Base-by-base conservation (phyloP, 2,329 filamentous ascomycete species). In the Alternaria consortialis region DNA sequence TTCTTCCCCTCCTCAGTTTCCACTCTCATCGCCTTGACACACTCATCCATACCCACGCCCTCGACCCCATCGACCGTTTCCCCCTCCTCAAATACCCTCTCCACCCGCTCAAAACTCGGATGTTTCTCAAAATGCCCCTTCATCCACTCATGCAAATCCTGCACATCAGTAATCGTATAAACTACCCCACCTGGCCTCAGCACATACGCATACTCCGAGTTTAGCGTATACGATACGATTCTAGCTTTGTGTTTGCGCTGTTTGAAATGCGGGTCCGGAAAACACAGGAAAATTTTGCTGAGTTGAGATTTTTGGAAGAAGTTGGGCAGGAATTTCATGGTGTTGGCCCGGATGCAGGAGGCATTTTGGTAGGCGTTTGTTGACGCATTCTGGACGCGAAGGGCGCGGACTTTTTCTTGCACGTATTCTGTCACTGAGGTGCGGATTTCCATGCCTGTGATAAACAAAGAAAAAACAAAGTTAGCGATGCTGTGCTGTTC, bases 251-350 rank as follows among this genome's bases (percentile, higher is more conserved):
- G 95, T 80, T 99, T 99, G 65, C 94, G 87, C 12, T 92, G 88
- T 81, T 99, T 99, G 84, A 99, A 99, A 80, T 99, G 95, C 60
- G 95, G 95, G 74, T 99, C 95, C 0, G 95, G 95, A 77, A 99
- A 99, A 83, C 95, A 99, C 72, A 99, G 91, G 79, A 99, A 99
- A 75, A 98, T 92, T 76, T 96, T 96, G 65, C 86, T 87, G 13
- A 99, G 87, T 77, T 97, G 94, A 13, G 82, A 84, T 73, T 90
- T 91, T 56, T 81, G 83, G 84, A 99, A 98, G 84, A 97, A 97
- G 77, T 99, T 98, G 64, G 96, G 94, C n/a, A 99, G 84, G 80
- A 98, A 99, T 79, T 99, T 99, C 95, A 99, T 99, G 5, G 93
- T 92, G 82, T 99, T 99, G 67, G 92, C 92, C 64, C 95, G 90